These are phyloP conservation scores for Simmondsia chinensis DNA, from an alignment of 148 eudicot genomes.

Conservation along the genomic window DNA sequence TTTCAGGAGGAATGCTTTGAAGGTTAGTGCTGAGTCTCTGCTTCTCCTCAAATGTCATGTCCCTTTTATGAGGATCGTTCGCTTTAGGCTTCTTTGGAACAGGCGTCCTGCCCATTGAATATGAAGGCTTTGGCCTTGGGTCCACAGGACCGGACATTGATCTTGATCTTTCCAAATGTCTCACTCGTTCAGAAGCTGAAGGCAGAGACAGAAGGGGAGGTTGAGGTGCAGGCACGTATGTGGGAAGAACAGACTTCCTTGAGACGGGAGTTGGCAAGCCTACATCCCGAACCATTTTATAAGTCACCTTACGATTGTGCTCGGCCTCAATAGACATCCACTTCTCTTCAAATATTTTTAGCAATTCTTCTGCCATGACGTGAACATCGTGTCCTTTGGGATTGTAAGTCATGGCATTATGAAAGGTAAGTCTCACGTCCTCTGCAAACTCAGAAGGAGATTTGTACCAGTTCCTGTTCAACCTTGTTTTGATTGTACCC, in stretches of 20 bases:
- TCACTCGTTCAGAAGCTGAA: constrained; percentile 21
- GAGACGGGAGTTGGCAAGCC: constrained; percentile 56
- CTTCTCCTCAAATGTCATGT: constrained; percentile 91
- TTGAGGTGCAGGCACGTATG: constrained; percentile 17
- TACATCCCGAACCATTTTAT: constrained; percentile 41
- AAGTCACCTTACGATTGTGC: constrained; percentile 40
- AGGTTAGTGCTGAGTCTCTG: constrained; percentile 80
- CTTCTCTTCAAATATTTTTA: constrained; percentile 56
- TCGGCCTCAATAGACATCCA: constrained; percentile 59
- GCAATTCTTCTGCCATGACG: constrained; percentile 59
- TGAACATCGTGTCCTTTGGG: constrained; percentile 88
- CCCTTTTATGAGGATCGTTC: constrained; percentile 74
- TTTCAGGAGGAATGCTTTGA: constrained; percentile 71
- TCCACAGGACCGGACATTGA: constrained; percentile 34
- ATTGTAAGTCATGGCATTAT: constrained; percentile 82
- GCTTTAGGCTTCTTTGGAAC: constrained; percentile 82
- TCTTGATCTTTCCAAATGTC: constrained; percentile 44
- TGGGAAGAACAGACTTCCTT: constrained; percentile 27
- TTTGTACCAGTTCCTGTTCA: constrained; percentile 66
- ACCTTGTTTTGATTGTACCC: constrained; percentile 66
- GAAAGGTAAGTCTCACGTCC: constrained; percentile 87
- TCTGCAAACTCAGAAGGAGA: constrained; percentile 81
- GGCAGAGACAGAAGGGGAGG: constrained; percentile 23
- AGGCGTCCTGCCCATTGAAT: constrained; percentile 42
- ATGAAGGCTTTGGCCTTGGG: constrained; percentile 25